A percentile compares a stretch with the other conserved stretches of the same genome.
phyloP scores from a whole-genome alignment of 1,139 yeast species.

The Protomyces inouyei region DNA sequence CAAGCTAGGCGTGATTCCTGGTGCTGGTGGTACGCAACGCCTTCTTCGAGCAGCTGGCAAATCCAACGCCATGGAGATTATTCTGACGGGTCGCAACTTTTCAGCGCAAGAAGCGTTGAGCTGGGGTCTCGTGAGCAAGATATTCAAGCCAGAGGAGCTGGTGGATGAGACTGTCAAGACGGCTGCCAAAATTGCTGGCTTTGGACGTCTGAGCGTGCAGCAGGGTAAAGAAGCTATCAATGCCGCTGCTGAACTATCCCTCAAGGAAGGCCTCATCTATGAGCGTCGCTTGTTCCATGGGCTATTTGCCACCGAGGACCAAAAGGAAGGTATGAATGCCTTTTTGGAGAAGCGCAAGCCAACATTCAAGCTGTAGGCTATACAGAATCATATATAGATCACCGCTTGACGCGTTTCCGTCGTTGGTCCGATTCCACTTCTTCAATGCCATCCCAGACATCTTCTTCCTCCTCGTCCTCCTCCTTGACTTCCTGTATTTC shows the following conservation, averaged over 20 bases:
- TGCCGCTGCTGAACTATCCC: conserved; percentile 41
- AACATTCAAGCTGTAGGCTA: conserved; percentile 36
- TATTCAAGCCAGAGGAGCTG: conserved; percentile 43
- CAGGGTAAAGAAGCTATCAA: conserved; percentile 49
- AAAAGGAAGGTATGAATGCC: conserved; percentile 51
- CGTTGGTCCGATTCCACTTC: not conserved
- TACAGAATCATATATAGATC: conserved; percentile 14
- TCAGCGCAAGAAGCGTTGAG: conserved; percentile 46
- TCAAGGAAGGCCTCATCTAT: conserved; percentile 44
- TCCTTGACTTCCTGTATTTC: not conserved
- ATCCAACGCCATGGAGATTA: conserved; percentile 48
- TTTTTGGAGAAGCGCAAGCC: conserved; percentile 49
- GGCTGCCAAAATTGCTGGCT: conserved; percentile 44
- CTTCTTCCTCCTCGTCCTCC: conserved; percentile 16
- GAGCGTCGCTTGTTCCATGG: conserved; percentile 48
- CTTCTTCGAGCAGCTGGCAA: conserved; percentile 48
- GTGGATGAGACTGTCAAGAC: conserved; percentile 47
- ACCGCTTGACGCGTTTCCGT: not conserved
- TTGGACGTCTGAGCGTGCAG: conserved; percentile 46
- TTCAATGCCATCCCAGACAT: conserved; percentile 17
- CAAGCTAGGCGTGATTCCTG: conserved; percentile 51
- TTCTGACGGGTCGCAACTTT: conserved; percentile 48
- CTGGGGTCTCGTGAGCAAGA: conserved; percentile 49
- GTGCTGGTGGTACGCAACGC: conserved; percentile 53
- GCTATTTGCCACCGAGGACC: conserved; percentile 47